Conservation (phyloP, 768 basidiomycete species). For the Tylopilus sp. region DNA sequence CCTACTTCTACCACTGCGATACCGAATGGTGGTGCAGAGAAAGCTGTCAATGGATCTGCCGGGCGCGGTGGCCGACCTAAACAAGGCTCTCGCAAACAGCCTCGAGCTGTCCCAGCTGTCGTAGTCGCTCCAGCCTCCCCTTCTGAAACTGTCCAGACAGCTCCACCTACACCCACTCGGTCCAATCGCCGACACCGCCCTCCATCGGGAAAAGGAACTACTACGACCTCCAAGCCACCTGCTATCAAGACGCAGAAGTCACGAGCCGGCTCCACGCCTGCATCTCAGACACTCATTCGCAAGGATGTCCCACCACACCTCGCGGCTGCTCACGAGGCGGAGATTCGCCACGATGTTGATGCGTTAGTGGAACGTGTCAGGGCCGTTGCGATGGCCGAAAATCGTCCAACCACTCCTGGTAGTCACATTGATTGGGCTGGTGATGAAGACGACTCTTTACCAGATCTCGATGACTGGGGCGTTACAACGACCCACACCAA, state of each 20-base stretch:
- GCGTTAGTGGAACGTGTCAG: slow-evolving; percentile 76
- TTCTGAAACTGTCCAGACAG: slow-evolving; percentile 17
- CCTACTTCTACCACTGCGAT: slow-evolving; percentile 13
- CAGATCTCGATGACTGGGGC: slow-evolving; percentile 86
- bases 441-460: slow-evolving; percentile 76
- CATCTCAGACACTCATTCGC: slow-evolving; percentile 30
- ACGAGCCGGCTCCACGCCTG: slow-evolving; percentile 14
- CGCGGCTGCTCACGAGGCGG: slow-evolving; percentile 34
- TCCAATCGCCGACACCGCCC: slow-evolving; percentile 51
- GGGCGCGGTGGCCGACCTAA: slow-evolving; percentile 25
- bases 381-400: slow-evolving; percentile 66
- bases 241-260: slow-evolving; percentile 37
- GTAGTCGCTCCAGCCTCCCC: slow-evolving; percentile 23
- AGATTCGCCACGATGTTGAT: slow-evolving; percentile 64
- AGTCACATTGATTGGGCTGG: slow-evolving; percentile 89
- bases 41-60: slow-evolving; percentile 16
- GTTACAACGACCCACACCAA: slow-evolving; percentile 45
- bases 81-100: slow-evolving; percentile 18
- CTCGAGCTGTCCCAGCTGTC: slow-evolving; percentile 20
- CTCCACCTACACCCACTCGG: slow-evolving; percentile 37
- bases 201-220: slow-evolving; percentile 32
- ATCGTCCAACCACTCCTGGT: slow-evolving; percentile 65
- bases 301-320: slow-evolving; percentile 66
- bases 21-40: slow-evolving; percentile 22
- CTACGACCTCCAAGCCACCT: slow-evolving; percentile 17